phyloP scores from a whole-genome alignment of 176 grass and related monocot genomes.

The Panicum miliaceum region DNA sequence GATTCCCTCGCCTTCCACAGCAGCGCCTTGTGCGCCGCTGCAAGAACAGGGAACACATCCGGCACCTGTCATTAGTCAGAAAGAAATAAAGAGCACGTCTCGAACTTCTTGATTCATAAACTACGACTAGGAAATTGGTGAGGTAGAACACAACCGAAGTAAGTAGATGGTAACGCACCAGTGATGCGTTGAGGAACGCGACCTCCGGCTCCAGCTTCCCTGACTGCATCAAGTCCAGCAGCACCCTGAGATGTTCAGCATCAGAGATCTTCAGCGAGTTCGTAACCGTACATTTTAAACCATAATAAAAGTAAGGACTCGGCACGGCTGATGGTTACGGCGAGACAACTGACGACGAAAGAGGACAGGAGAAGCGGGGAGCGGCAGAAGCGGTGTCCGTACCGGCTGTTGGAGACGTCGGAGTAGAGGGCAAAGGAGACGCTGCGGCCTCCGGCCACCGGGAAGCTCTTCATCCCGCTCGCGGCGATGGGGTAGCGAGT shows the following conservation, averaged over 20 bases:
- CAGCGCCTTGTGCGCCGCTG: slow-evolving; percentile 77
- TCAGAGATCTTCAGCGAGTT: neutral
- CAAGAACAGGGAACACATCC: slow-evolving; percentile 84
- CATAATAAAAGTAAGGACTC: slow-evolving; percentile 24
- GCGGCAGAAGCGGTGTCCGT: neutral
- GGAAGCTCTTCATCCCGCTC: slow-evolving; percentile 58
- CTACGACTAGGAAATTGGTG: neutral
- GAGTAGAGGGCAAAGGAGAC: slow-evolving; percentile 72
- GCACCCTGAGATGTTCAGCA: slow-evolving; percentile 49
- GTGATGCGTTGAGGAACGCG: slow-evolving; percentile 75
- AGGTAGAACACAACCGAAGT: neutral
- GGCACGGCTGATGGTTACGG: neutral
- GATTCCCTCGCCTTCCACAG: slow-evolving; percentile 76
- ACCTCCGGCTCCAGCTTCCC: slow-evolving; percentile 86
- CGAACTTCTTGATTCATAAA: neutral
- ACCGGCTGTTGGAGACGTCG: slow-evolving; percentile 85
- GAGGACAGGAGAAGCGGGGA: neutral
- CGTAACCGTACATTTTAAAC: neutral
- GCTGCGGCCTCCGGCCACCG: slow-evolving; percentile 40
- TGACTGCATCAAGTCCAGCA: slow-evolving; percentile 78
- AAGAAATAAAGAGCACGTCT: neutral
- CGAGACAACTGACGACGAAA: neutral
- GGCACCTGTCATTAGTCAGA: slow-evolving; percentile 56
- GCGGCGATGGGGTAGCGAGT: neutral
- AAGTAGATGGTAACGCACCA: slow-evolving; percentile 46